Evolutionary conservation across 73 alveolate species (phyloP), one percentile per base, ranked within the genome.

Genomic region (Paramecium sexaurelia): DNA sequence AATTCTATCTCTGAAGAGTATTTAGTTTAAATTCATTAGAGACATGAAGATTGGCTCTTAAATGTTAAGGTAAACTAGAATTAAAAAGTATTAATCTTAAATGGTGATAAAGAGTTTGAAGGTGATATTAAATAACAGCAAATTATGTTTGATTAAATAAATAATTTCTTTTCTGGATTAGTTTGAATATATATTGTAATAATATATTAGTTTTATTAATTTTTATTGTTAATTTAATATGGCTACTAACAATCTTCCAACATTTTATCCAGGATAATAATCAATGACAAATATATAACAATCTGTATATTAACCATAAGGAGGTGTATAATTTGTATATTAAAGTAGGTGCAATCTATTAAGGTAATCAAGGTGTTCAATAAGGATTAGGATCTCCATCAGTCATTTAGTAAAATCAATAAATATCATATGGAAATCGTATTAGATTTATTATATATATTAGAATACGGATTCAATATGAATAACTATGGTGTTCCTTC

Each of bases 11-110:
- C 43, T 8, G 11, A 36, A 10, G 90, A 78, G 5, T 78, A 78
- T 40, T 24, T 78, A 11, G n/a, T 24, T 19, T 40, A 43, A 11
- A 78, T 78, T 41, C 90, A 78, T 78, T 9, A 78, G 11, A 37
- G 90, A 11, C 90, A 78, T 78, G 90, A 78, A 43, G 90, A n/a
- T n/a, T 84, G 92, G 92, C 75, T 56, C 4, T 6, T 20, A 56
- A 15, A 15, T 43, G 19, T 5, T 7, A 7, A 56, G 17, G 11
- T n/a, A n/a, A n/a, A 56, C 7, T 11, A 56, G 37, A 15, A 56
- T 56, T 24, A 27, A 20, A 27, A 56, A 7, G 36, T 56, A 7
- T 20, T 56, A 7, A 56, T 56, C 17, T 7, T 56, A 0, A 56
- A 56, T 56, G 75, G 40, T 0, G 75, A 56, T 56, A 56, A 56